These are phyloP conservation scores for Ulmus americana DNA, from an alignment of 331 rosid species.

Conservation along the genomic window DNA sequence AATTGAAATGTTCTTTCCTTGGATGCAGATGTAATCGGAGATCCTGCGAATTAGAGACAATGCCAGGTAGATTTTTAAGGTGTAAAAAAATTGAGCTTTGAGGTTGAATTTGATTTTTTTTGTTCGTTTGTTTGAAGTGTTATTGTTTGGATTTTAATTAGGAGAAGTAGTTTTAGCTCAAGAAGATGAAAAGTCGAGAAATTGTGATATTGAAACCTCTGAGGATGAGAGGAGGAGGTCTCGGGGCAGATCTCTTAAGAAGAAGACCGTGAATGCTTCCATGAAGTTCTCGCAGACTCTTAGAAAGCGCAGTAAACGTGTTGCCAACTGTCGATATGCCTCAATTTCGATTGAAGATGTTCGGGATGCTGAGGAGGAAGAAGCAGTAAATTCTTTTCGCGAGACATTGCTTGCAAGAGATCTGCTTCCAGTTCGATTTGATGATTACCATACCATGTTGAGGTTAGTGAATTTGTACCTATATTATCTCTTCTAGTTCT, in stretches of 20 bases:
- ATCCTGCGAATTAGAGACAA: constrained; percentile 29
- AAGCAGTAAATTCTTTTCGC: constrained; percentile 64
- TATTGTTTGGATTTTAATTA: constrained; percentile 22
- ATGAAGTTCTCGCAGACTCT: constrained; percentile 48
- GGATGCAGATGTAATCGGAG: constrained; percentile 43
- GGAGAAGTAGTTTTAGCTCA: constrained; percentile 45
- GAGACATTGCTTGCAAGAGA: constrained; percentile 46
- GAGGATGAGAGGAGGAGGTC: constrained; percentile 81
- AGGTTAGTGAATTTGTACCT: constrained; percentile 41
- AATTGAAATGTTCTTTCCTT: not conserved
- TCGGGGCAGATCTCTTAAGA: constrained; percentile 62
- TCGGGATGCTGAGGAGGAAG: constrained; percentile 89
- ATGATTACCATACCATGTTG: constrained; percentile 88
- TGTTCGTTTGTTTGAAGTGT: constrained; percentile 6
- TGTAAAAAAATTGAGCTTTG: not conserved
- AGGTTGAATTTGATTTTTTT: constrained; percentile 1
- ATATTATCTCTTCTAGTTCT: no score
- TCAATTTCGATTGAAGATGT: constrained; percentile 65
- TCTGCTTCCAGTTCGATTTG: constrained; percentile 63
- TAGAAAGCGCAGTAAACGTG: constrained; percentile 63
- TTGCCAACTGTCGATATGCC: constrained; percentile 56
- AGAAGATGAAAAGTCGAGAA: constrained; percentile 52
- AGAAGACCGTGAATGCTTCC: constrained; percentile 61
- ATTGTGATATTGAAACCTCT: constrained; percentile 57
- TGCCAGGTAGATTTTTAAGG: constrained; percentile 53